These are phyloP conservation scores for Rhexocercosporidium sp. DNA, from an alignment of 2,329 filamentous ascomycete species.

Conservation along the genomic window DNA sequence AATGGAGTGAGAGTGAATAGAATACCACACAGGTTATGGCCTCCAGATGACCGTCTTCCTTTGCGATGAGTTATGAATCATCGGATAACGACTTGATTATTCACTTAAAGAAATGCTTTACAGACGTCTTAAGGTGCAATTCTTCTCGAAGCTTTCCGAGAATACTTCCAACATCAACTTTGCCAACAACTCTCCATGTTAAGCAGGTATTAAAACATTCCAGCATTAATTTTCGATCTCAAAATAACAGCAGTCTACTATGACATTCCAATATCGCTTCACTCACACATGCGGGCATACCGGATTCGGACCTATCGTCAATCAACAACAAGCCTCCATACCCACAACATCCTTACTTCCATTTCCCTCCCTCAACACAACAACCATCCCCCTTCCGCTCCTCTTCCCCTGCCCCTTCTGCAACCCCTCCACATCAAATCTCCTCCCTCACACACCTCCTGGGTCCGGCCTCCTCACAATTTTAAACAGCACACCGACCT, in stretches of 20 bases:
- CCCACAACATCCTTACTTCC: not conserved
- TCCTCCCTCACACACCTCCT: not conserved
- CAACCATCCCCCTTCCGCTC: slow-evolving; percentile 12
- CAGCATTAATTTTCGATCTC: not conserved
- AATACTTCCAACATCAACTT: not conserved
- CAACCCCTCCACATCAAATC: not conserved
- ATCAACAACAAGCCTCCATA: not conserved
- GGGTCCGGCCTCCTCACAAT: slow-evolving; percentile 25
- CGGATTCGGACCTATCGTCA: slow-evolving; percentile 22
- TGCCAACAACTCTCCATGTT: not conserved
- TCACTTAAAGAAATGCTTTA: not conserved
- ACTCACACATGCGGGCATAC: slow-evolving; percentile 28
- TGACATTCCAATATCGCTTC: slow-evolving; percentile 29
- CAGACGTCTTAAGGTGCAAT: not conserved
- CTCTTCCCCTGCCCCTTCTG: slow-evolving; percentile 31
- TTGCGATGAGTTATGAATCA: no score
- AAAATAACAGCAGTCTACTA: not conserved
- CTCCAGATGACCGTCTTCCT: no score
- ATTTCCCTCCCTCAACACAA: not conserved
- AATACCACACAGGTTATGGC: not conserved
- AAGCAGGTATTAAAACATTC: not conserved
- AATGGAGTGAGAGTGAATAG: not conserved
- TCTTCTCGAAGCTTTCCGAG: not conserved
- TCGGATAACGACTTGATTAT: not conserved
- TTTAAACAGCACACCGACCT: slow-evolving; percentile 1